Conservation (phyloP, 257 asterid species). For the Cynanchum wilfordii region DNA sequence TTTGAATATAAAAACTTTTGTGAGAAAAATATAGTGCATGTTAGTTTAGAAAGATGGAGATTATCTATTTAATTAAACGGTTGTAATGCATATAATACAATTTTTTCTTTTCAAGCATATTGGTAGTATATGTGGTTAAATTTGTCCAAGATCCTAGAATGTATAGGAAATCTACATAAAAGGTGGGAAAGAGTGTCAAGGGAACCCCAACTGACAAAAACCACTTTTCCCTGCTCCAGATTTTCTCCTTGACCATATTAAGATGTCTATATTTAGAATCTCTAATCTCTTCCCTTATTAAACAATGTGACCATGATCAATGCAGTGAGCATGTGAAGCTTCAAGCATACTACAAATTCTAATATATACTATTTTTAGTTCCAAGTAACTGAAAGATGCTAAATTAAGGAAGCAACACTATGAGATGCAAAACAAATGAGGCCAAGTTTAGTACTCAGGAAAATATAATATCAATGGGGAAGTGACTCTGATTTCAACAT, state of each 20-base stretch:
- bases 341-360: neutral
- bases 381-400: neutral
- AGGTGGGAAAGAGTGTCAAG: neutral
- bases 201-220: neutral
- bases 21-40: too few relatives aligned
- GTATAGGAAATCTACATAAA: too few relatives aligned
- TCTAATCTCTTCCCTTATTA: neutral
- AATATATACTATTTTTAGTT: neutral
- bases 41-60: too few relatives aligned
- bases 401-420: neutral
- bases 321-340: neutral
- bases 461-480: neutral
- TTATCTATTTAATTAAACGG: too few relatives aligned
- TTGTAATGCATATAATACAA: too few relatives aligned
- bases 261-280: neutral
- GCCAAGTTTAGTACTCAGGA: neutral
- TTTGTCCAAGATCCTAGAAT: too few relatives aligned
- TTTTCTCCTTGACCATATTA: neutral
- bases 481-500: neutral
- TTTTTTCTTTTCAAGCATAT: too few relatives aligned
- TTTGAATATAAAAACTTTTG: too few relatives aligned
- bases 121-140: too few relatives aligned
- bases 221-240: neutral
- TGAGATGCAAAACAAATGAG: neutral
- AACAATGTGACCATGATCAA: neutral